Evolutionary conservation across 345 rosid species (phyloP).

Genomic region (Nasturtium officinale): DNA sequence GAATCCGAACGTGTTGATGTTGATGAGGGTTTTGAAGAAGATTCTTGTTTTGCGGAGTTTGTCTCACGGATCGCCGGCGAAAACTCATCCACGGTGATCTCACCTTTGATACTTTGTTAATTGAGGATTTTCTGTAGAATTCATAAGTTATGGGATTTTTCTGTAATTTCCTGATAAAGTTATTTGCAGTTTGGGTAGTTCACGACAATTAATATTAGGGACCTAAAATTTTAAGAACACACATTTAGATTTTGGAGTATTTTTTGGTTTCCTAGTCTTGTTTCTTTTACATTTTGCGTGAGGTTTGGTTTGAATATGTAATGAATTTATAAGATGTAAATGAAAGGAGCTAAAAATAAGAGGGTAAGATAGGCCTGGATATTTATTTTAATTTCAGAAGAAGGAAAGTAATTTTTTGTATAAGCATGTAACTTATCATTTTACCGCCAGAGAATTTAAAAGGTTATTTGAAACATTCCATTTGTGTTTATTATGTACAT

Average conservation of each 20-base stretch:
- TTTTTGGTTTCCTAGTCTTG: slow-evolving; percentile 5
- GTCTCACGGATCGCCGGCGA: slow-evolving; percentile 42
- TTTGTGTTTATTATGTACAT: neutral
- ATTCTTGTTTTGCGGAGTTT: slow-evolving; percentile 54
- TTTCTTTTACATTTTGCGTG: slow-evolving; percentile 19
- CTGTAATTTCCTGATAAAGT: neutral
- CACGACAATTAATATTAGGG: slow-evolving; percentile 22
- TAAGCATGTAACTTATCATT: slow-evolving; percentile 21
- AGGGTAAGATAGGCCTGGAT: neutral
- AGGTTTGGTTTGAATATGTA: slow-evolving; percentile 22
- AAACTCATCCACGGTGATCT: slow-evolving; percentile 43
- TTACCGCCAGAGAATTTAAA: slow-evolving; percentile 32
- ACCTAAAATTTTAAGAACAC: slow-evolving; percentile 6
- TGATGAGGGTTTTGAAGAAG: slow-evolving; percentile 59
- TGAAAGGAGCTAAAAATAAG: neutral
- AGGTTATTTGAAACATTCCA: slow-evolving; percentile 28
- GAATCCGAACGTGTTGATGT: slow-evolving; percentile 47
- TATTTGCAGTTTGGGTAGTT: slow-evolving; percentile 23
- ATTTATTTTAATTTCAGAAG: neutral
- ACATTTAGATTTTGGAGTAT: neutral
- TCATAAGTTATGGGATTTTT: slow-evolving; percentile 23
- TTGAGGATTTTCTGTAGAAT: neutral
- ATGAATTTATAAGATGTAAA: slow-evolving; percentile 19
- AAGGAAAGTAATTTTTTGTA: neutral
- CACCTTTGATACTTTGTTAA: slow-evolving; percentile 5